phyloP scores from a whole-genome alignment of 2,329 filamentous ascomycete genomes.

The Ceratocystiopsis brevicomis region DNA sequence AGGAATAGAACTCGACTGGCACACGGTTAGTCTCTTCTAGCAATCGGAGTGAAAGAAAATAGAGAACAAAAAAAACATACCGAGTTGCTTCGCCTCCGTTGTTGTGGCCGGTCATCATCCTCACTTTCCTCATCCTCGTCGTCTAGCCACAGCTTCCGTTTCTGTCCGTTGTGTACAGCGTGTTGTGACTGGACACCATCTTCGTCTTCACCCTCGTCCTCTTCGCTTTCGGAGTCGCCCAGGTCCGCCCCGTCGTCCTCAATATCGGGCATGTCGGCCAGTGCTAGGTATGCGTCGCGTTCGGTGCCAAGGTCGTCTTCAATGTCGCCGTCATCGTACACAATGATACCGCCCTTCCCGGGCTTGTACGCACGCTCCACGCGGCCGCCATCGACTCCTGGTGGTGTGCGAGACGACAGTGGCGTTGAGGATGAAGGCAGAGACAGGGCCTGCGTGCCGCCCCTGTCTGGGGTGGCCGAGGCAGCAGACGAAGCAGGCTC shows the following conservation, averaged over 20 bases:
- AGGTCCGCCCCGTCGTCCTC: conserved; percentile 50
- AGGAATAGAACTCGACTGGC: conserved; percentile 45
- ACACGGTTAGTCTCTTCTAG: background rate
- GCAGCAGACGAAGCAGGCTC: conserved; percentile 19
- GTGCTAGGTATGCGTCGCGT: conserved; percentile 63
- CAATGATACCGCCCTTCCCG: conserved; percentile 71
- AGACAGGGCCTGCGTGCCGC: conserved; percentile 14
- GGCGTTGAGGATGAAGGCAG: conserved; percentile 15
- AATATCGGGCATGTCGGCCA: conserved; percentile 79
- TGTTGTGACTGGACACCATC: conserved; percentile 24
- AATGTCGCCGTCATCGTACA: conserved; percentile 92
- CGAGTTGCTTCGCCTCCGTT: conserved; percentile 74
- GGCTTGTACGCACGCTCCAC: conserved; percentile 55
- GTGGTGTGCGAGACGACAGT: conserved; percentile 24
- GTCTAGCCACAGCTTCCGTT: conserved; percentile 65
- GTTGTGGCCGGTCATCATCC: conserved; percentile 54
- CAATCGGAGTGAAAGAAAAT: background rate
- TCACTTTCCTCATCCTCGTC: conserved; percentile 50
- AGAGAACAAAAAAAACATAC: conserved; percentile 29
- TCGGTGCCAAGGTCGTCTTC: conserved; percentile 61
- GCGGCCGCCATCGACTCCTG: conserved; percentile 54
- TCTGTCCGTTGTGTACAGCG: conserved; percentile 5
- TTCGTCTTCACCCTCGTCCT: conserved; percentile 24
- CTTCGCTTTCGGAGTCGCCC: conserved; percentile 47
- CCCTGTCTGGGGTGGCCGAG: conserved; percentile 4